A percentile compares a stretch with the other conserved stretches of the same genome.
These are phyloP conservation scores for Sphaerobolus stellatus DNA, from an alignment of 1,284 basidiomycete species.

Conservation along the genomic window DNA sequence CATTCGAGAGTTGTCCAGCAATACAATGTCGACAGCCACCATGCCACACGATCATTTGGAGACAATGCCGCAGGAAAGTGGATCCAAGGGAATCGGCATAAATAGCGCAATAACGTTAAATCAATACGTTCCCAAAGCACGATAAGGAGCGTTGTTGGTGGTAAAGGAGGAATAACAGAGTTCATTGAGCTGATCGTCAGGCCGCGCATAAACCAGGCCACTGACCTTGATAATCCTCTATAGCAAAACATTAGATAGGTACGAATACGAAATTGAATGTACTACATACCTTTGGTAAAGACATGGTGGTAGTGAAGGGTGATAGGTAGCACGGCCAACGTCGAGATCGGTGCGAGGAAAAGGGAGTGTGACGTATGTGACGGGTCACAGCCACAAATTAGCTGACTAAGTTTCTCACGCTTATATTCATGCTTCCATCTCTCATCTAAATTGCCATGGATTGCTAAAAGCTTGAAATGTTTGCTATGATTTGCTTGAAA, in stretches of 20 bases:
- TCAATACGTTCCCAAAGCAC: neutral
- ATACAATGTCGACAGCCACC: neutral
- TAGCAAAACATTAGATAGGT: neutral
- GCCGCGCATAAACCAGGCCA: neutral
- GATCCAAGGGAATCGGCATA: neutral
- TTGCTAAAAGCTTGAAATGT: too few species aligned
- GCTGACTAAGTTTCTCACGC: too few species aligned
- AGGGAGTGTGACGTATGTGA: neutral
- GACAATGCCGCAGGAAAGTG: neutral
- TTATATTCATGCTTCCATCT: too few species aligned
- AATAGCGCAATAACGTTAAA: neutral
- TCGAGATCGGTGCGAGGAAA: neutral
- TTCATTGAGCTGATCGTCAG: neutral
- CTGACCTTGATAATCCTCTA: conserved; percentile 15
- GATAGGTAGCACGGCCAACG: neutral
- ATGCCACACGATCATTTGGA: neutral
- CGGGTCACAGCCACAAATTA: too few species aligned
- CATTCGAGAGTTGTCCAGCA: neutral
- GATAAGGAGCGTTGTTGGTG: neutral
- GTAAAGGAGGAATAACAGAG: neutral
- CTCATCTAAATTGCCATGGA: too few species aligned
- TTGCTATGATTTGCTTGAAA: too few species aligned
- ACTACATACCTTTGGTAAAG: conserved; percentile 10
- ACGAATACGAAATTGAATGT: neutral
- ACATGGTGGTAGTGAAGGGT: conserved; percentile 3